These are phyloP conservation scores for Hanseniaspora clermontiae DNA, from an alignment of 805 yeast species.

Conservation along the genomic window DNA sequence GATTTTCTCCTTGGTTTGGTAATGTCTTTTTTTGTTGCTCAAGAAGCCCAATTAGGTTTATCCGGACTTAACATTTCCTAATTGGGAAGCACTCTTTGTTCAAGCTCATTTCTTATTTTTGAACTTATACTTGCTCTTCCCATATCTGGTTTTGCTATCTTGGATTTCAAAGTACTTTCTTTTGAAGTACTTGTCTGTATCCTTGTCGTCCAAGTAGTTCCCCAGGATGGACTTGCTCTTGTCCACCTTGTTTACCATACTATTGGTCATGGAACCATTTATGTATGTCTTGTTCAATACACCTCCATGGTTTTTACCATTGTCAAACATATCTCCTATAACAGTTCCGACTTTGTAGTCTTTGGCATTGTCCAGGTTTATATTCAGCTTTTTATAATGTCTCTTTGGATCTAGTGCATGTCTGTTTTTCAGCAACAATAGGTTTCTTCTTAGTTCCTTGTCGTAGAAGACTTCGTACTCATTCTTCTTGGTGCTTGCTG, in stretches of 20 bases:
- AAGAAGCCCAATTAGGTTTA: too few species aligned
- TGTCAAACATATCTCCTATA: conserved; percentile 70
- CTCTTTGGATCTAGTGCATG: conserved; percentile 89
- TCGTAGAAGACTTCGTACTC: conserved; percentile 56
- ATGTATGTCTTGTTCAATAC: conserved; percentile 27
- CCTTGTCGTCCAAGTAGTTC: conserved; percentile 64
- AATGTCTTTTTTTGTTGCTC: too few species aligned
- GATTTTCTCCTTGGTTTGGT: too few species aligned
- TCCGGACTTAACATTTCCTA: background rate
- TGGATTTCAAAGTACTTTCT: conserved; percentile 76
- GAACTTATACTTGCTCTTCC: conserved; percentile 4
- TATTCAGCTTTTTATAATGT: conserved; percentile 63
- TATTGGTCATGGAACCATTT: conserved; percentile 16
- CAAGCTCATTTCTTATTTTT: conserved; percentile 33
- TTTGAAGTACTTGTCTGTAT: conserved; percentile 64
- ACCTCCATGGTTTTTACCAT: conserved; percentile 28
- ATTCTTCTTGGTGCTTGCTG: background rate
- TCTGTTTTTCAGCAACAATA: conserved; percentile 69
- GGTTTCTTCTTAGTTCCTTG: conserved; percentile 58
- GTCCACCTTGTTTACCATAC: conserved; percentile 52
- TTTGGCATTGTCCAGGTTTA: conserved; percentile 51
- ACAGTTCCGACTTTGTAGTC: conserved; percentile 83
- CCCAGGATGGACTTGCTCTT: conserved; percentile 71
- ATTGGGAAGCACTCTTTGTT: background rate
- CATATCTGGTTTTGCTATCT: conserved; percentile 33